These are phyloP conservation scores for Maudiozyma bulderi DNA, from an alignment of 805 yeast species.

Conservation along the genomic window DNA sequence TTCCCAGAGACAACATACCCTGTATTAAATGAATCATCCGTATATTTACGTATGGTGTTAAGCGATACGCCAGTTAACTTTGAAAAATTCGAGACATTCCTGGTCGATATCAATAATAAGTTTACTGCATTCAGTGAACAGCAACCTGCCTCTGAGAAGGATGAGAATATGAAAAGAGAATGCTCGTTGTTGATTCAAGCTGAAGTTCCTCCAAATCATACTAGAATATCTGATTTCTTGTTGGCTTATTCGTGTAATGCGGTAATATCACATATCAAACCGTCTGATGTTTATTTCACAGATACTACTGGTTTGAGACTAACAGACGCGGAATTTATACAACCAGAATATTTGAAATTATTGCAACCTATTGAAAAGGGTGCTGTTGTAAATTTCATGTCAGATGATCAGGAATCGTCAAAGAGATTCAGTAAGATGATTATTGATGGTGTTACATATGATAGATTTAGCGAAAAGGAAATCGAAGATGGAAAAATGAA, in stretches of 20 bases:
- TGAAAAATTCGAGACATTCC: constrained; percentile 47
- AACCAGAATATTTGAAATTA: constrained; percentile 27
- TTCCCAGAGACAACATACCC: constrained; percentile 44
- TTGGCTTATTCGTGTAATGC: constrained; percentile 22
- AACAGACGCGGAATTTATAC: constrained; percentile 25
- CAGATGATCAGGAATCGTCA: constrained; percentile 18
- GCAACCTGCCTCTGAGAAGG: constrained; percentile 11
- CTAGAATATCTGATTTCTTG: constrained; percentile 21
- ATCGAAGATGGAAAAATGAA: constrained; percentile 26
- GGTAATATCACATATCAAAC: constrained; percentile 22
- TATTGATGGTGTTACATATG: constrained; percentile 28
- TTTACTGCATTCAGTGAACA: constrained; percentile 25
- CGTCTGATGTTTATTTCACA: constrained; percentile 24
- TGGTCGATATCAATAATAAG: constrained; percentile 44
- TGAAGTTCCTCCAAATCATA: constrained; percentile 39
- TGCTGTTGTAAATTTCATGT: constrained; percentile 40
- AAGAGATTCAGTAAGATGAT: constrained; percentile 29
- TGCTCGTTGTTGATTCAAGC: constrained; percentile 51
- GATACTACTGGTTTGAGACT: constrained; percentile 26
- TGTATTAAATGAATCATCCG: constrained; percentile 27
- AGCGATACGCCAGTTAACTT: constrained; percentile 45
- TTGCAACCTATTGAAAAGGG: constrained; percentile 29
- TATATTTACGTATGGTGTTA: constrained; percentile 22
- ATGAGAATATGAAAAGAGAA: constrained; percentile 13
- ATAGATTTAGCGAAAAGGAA: constrained; percentile 16